Evolutionary conservation across 176 grass and related monocot genomes (phyloP).

Genomic region (Rhynchospora tenuis): DNA sequence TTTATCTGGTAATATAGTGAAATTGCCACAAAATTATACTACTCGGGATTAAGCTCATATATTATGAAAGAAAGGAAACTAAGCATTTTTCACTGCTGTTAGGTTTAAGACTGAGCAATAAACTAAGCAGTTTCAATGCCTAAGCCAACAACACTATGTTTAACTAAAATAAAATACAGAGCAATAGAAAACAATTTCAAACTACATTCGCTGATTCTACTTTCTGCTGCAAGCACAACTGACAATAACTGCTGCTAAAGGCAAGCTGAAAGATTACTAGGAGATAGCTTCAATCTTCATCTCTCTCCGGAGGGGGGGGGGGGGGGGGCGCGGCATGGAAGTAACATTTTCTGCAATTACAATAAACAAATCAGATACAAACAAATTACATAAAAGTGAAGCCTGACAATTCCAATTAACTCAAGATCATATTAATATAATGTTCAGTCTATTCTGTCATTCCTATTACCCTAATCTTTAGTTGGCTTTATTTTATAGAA

Average conservation of each 20-base stretch:
- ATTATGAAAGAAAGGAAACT: too few relatives aligned
- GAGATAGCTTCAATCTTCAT: too few relatives aligned
- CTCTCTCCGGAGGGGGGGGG: conserved; percentile 78
- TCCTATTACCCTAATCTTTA: background rate
- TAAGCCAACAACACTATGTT: background rate
- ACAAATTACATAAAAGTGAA: background rate
- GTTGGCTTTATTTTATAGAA: background rate
- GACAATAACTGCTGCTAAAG: background rate
- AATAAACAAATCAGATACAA: background rate
- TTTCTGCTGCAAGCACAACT: background rate
- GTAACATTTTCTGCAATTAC: conserved; percentile 72
- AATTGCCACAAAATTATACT: too few relatives aligned
- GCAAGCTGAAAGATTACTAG: too few relatives aligned
- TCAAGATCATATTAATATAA: background rate
- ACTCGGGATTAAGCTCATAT: too few relatives aligned
- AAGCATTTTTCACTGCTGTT: too few relatives aligned
- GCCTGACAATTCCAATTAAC: background rate
- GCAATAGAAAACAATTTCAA: background rate
- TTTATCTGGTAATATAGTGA: too few relatives aligned
- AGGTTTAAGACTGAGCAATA: too few relatives aligned
- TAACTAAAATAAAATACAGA: background rate
- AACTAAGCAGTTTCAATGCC: background rate
- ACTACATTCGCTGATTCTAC: background rate
- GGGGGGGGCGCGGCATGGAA: conserved; percentile 73
- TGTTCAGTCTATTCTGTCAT: background rate